Evolutionary conservation across 2,329 filamentous ascomycete species (phyloP).

Genomic region (Boeremia lycopersici): DNA sequence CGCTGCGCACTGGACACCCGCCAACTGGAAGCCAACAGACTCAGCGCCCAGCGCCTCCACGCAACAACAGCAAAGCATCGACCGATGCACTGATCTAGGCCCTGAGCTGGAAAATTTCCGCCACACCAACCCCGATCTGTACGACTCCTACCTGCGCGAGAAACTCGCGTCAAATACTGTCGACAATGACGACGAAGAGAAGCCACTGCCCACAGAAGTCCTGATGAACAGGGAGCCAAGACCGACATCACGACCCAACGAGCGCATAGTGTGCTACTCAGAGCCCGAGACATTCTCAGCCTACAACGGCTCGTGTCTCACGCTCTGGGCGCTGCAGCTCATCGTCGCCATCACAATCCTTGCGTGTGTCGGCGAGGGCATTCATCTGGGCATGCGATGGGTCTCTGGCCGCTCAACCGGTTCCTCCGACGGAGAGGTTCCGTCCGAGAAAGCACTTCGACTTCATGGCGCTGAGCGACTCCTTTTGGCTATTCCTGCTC

Average conservation of each 20-base stretch:
- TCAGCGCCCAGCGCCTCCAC: constrained; percentile 19
- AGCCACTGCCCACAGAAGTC: constrained; percentile 29
- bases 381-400: constrained; percentile 31
- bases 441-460: constrained; percentile 18
- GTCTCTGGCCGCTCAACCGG: constrained; percentile 9
- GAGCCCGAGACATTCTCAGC: constrained; percentile 22
- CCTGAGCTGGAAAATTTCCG: constrained; percentile 36
- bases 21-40: constrained; percentile 15
- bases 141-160: constrained; percentile 29
- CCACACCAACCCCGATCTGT: constrained; percentile 32
- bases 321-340: constrained; percentile 34
- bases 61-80: constrained; percentile 7
- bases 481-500: constrained; percentile 27
- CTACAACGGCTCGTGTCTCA: constrained; percentile 33
- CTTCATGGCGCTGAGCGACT: constrained; percentile 29
- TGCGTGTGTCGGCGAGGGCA: constrained; percentile 35
- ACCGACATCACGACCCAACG: constrained; percentile 11
- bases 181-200: constrained; percentile 8
- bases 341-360: constrained; percentile 35
- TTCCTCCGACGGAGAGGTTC: neutral
- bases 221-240: constrained; percentile 21
- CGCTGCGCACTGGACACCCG: constrained; percentile 27
- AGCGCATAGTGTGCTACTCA: constrained; percentile 32
- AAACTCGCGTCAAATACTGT: neutral
- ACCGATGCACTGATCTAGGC: constrained; percentile 32